Percentiles rank a stretch among this genome's conserved stretches.
These are phyloP conservation scores for Salix purpurea DNA, from an alignment of 345 rosid species.

Conservation along the genomic window DNA sequence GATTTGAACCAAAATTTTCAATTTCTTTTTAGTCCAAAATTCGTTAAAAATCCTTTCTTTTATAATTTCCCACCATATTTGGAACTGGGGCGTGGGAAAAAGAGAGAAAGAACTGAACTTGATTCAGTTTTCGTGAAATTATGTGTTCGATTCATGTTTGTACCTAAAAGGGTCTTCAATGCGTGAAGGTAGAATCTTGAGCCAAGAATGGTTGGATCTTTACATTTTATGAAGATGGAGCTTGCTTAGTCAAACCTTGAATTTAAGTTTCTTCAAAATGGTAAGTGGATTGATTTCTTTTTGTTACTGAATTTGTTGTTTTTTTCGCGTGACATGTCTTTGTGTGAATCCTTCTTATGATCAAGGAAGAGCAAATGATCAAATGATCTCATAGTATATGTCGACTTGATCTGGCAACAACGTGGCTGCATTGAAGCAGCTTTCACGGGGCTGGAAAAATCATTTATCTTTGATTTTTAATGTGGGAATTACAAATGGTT, in stretches of 20 bases:
- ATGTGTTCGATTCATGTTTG: background rate
- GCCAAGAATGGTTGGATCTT: background rate
- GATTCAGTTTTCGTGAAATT: constrained; percentile 10
- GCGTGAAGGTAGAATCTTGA: background rate
- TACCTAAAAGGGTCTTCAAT: constrained; percentile 4
- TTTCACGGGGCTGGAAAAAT: background rate
- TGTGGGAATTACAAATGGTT: background rate
- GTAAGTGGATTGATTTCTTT: background rate
- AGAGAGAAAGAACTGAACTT: background rate
- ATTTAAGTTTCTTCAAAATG: constrained; percentile 10
- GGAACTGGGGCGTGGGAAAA: background rate
- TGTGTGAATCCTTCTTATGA: background rate
- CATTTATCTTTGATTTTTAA: background rate
- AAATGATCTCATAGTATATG: background rate
- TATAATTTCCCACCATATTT: background rate
- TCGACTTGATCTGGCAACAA: background rate
- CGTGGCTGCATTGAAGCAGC: background rate
- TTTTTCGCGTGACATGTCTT: background rate
- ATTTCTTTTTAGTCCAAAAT: background rate
- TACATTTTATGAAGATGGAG: background rate
- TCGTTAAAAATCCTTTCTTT: background rate
- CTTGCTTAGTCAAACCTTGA: constrained; percentile 7
- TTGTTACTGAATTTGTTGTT: background rate
- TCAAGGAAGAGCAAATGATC: background rate
- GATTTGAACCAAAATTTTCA: constrained; percentile 9